These are phyloP conservation scores for Colletotrichum zoysiae DNA, from an alignment of 2,329 filamentous ascomycete genomes.

Conservation along the genomic window DNA sequence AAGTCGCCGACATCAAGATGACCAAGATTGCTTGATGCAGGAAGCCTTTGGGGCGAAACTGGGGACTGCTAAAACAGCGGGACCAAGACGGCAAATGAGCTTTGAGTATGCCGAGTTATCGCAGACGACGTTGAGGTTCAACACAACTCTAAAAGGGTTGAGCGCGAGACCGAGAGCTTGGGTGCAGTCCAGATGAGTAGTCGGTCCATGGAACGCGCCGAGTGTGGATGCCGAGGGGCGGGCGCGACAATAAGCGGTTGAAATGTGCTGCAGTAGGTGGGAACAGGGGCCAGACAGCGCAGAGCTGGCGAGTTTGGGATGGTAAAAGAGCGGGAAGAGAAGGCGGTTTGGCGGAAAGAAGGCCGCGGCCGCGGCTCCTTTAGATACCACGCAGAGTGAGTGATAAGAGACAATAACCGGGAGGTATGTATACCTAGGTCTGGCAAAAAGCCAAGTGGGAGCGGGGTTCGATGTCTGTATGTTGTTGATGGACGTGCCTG, in stretches of 20 bases:
- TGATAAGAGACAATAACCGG: conserved; percentile 6
- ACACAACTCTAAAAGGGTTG: conserved; percentile 2
- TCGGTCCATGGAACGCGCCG: conserved; percentile 27
- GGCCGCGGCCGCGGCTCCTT: conserved; percentile 25
- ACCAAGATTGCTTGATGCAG: background rate
- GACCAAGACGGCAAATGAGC: background rate
- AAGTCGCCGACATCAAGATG: conserved; percentile 45
- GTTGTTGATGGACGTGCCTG: background rate
- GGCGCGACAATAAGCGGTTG: conserved; percentile 1
- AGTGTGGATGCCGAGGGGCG: background rate
- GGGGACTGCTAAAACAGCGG: conserved; percentile 25
- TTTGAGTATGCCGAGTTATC: background rate
- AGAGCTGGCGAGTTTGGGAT: background rate
- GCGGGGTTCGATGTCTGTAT: conserved; percentile 11
- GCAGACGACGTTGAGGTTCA: background rate
- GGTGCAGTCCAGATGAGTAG: conserved; percentile 12
- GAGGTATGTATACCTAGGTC: conserved; percentile 4
- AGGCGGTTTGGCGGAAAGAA: background rate
- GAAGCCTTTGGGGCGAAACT: background rate
- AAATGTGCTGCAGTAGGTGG: background rate
- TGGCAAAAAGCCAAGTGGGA: conserved; percentile 6
- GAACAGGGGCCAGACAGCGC: background rate
- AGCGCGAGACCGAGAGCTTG: conserved; percentile 10
- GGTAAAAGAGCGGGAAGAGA: background rate
- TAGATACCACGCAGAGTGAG: conserved; percentile 9